Base-by-base conservation (phyloP, 129 eudicot genomes). In the Flaveria trinervia region DNA sequence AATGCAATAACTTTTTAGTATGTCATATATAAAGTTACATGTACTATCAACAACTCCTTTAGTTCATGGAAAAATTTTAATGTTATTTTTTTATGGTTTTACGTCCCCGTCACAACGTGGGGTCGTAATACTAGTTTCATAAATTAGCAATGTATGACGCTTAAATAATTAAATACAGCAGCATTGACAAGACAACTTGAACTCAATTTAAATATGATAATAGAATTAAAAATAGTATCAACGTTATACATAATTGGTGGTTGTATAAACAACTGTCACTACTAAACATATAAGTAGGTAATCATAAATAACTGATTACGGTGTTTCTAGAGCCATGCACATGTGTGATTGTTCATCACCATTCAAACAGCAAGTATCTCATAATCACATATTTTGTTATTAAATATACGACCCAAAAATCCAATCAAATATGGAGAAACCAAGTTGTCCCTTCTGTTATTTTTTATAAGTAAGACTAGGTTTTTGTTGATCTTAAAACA, bases 251-350 rank as follows among this genome's bases (percentile, higher is more conserved):
- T 74, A 74, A 61, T 61, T 75, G 79, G 70, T 43, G 69, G 69
- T 56, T 69, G 75, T 54, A 55, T 68, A 43, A 54, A 77, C 30
- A 77, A 55, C 41, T 68, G 81, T 75, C 72, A 49, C 64, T 65
- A 48, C 36, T 77, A 74, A 49, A 8, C 79, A 28, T 64, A 26
- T 7, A 56, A 73, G 77, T 55, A 18, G 77, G 16, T 77, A 43
- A 68, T 43, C 74, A 68, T 69, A 56, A 41, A 79, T 77, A 79
- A 79, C 52, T 72, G 60, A 79, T 72, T 65, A 79, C 7, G 79
- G 60, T 45, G 79, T 79, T 79, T 79, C 83, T 72, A 79, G 83
- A 79, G 74, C 50, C 79, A 79, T 79, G 79, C 25, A 79, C 68
- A 61, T 71, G 83, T 79, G 83, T 72, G n/a, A 39, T 72, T 7